Evolutionary conservation across 345 rosid genomes (phyloP).

Genomic region (Sonneratia caseolaris): DNA sequence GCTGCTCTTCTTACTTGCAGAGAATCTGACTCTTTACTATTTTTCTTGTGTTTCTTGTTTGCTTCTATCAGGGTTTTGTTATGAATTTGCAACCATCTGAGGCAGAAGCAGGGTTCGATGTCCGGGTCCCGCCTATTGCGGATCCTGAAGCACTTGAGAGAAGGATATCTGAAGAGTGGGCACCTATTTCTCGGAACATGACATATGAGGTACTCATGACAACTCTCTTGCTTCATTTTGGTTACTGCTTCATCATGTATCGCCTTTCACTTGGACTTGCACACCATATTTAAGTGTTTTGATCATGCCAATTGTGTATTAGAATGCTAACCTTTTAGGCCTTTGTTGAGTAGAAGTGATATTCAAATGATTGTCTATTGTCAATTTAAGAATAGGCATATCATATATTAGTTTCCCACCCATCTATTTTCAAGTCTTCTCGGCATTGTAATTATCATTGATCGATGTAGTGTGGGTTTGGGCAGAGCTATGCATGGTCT

Average conservation of each 20-base stretch:
- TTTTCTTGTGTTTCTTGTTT: slow-evolving; percentile 9
- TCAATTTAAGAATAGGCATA: too few relatives aligned
- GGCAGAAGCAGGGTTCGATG: slow-evolving; percentile 94
- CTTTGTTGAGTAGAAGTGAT: too few relatives aligned
- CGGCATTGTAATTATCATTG: too few relatives aligned
- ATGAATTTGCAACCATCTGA: slow-evolving; percentile 98
- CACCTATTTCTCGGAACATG: slow-evolving; percentile 85
- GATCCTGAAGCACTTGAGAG: slow-evolving; percentile 66
- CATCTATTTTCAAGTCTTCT: too few relatives aligned
- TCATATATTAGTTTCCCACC: too few relatives aligned
- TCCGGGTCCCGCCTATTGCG: slow-evolving; percentile 70
- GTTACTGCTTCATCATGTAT: not conserved
- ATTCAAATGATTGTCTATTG: too few relatives aligned
- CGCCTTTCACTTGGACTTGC: not conserved
- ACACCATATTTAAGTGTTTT: not conserved
- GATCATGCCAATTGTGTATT: not conserved
- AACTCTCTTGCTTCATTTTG: not conserved
- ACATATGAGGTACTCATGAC: slow-evolving; percentile 49
- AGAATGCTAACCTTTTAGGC: too few relatives aligned
- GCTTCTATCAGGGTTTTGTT: slow-evolving; percentile 60
- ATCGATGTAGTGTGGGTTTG: too few relatives aligned
- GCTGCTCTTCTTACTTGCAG: not conserved
- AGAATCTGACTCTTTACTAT: not conserved
- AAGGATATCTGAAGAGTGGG: slow-evolving; percentile 93
- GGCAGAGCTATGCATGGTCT: not conserved